Evolutionary conservation across 495 filamentous ascomycete species (phyloP), one percentile per base, ranked within the genome.

Genomic region (Penicillium argentinense): DNA sequence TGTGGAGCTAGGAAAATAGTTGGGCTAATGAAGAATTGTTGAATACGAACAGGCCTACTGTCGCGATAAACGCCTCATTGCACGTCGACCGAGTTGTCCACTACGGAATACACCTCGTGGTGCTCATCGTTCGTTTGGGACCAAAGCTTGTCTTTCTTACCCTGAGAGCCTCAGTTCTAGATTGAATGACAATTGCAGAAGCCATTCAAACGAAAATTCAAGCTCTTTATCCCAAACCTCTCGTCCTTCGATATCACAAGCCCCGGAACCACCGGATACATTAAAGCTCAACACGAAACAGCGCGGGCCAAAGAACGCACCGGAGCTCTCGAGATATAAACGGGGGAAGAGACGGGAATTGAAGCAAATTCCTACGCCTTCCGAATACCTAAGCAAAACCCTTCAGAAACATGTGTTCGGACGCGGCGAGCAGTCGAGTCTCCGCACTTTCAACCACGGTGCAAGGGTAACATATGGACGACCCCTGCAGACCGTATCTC

Each of bases 341-440:
- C n/a, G n/a, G n/a, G n/a, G n/a, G n/a, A n/a, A n/a, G 11, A 36
- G 6, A n/a, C 33, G 33, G 11, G 12, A 21, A 9, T 36, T 9
- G 9, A 36, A 36, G 21, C 33, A 36, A 36, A 36, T 36, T 5
- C 57, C 57, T n/a, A 66, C 68, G 3, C 68, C 69, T 12, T 63
- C 67, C 14, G 60, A 65, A 43, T 39, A 39, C 22, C 22, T 39
- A 2, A 26, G 37, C 21, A 23, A 39, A 14, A 39, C 37, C 3
- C 37, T 39, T 24, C 37, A 25, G 25, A 39, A 39, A 25, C 37
- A 39, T 39, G 23, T 39, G 5, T 26, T 39, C 22, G 22, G 8
- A 11, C 33, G n/a, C 22, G 14, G 9, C 12, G 37, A 26, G 8
- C 39, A 18, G 24, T 26, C 29, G 8, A 30, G 17, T 21, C 33